Percentiles rank a stretch among this genome's conserved stretches.
phyloP scores from a whole-genome alignment of 768 basidiomycete genomes.

The Termitomyces sp. region DNA sequence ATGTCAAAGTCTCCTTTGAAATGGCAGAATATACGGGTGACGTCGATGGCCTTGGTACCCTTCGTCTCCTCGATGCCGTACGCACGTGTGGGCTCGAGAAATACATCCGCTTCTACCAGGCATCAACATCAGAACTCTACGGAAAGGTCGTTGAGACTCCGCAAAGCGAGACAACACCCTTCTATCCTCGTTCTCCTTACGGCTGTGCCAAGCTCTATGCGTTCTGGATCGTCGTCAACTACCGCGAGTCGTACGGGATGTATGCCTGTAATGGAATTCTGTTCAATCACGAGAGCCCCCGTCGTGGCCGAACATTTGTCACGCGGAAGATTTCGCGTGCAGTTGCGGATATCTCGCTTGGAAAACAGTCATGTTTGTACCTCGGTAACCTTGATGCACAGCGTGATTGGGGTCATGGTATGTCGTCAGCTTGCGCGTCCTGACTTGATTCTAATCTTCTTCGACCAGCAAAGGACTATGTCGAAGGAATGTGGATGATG shows the following conservation, averaged over 20 bases:
- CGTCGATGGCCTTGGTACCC: conserved; percentile 91
- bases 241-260: conserved; percentile 94
- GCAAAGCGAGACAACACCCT: conserved; percentile 93
- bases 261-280: conserved; percentile 95
- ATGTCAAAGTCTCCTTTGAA: conserved; percentile 99
- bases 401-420: conserved; percentile 98
- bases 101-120: conserved; percentile 94
- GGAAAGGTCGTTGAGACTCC: conserved; percentile 96
- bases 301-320: conserved; percentile 92
- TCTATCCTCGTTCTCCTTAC: conserved; percentile 97
- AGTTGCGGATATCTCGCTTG: conserved; percentile 85
- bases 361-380: conserved; percentile 87
- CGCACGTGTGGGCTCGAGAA: conserved; percentile 92
- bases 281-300: conserved; percentile 97
- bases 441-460: conserved; percentile 2
- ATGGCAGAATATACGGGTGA: conserved; percentile 99
- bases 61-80: conserved; percentile 93
- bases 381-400: conserved; percentile 92
- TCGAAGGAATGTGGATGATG: conserved; percentile 98
- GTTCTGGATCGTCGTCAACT: conserved; percentile 88
- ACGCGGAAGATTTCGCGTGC: conserved; percentile 93
- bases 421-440: conserved; percentile 15
- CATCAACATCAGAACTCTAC: conserved; percentile 95
- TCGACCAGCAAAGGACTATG: conserved; percentile 70
- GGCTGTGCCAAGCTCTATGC: conserved; percentile 94